Conservation (phyloP, 2,329 filamentous ascomycete species). For the Daldinia sp. region DNA sequence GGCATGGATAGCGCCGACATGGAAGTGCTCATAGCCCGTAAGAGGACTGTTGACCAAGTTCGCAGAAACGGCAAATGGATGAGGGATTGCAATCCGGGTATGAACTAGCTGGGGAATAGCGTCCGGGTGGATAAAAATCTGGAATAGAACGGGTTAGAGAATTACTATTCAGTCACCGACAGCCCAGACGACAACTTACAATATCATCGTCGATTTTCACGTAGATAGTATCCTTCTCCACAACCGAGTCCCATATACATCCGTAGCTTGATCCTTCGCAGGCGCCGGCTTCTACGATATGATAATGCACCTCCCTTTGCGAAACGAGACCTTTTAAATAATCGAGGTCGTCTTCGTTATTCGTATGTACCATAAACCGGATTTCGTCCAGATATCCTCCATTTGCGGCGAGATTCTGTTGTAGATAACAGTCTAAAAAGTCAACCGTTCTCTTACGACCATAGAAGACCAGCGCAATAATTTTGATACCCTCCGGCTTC, state of each 20-base stretch:
- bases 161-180: too few species aligned
- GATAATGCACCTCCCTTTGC: slow-evolving; percentile 50
- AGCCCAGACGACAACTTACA: slow-evolving; percentile 43
- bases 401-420: slow-evolving; percentile 55
- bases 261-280: slow-evolving; percentile 48
- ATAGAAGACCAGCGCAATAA: slow-evolving; percentile 57
- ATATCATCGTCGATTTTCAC: slow-evolving; percentile 57
- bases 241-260: slow-evolving; percentile 48
- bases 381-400: slow-evolving; percentile 56
- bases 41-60: slow-evolving; percentile 66
- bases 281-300: slow-evolving; percentile 46
- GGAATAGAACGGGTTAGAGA: slow-evolving; percentile 9
- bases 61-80: slow-evolving; percentile 60
- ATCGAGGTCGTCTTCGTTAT: slow-evolving; percentile 49
- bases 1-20: slow-evolving; percentile 59
- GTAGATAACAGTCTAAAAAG: slow-evolving; percentile 56
- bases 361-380: slow-evolving; percentile 55
- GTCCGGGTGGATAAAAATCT: slow-evolving; percentile 46
- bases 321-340: slow-evolving; percentile 52
- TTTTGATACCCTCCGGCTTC: slow-evolving; percentile 43
- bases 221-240: slow-evolving; percentile 51
- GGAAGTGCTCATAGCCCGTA: slow-evolving; percentile 62
- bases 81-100: slow-evolving; percentile 59
- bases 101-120: slow-evolving; percentile 62
- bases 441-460: slow-evolving; percentile 54